phyloP scores from a whole-genome alignment of 768 basidiomycete species.

The Boletus vermiculosoides region DNA sequence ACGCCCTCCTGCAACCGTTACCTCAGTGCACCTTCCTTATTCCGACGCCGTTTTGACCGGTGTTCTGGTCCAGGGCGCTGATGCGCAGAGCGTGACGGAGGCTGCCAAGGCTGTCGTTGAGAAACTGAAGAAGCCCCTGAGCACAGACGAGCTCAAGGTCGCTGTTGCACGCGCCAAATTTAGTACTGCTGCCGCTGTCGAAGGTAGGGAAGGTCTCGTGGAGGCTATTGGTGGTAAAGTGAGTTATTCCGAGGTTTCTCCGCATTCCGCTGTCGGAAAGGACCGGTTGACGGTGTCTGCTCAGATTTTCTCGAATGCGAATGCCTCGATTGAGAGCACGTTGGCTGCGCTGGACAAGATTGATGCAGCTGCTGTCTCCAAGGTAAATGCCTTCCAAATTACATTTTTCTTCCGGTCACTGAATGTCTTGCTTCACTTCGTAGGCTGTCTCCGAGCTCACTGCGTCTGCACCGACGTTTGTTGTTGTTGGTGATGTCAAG shows the following conservation, averaged over 20 bases:
- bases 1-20: slow-evolving; percentile 60
- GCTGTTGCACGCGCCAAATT: slow-evolving; percentile 92
- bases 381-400: slow-evolving; percentile 42
- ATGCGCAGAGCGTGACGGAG: slow-evolving; percentile 59
- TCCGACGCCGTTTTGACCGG: slow-evolving; percentile 91
- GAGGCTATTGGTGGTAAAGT: slow-evolving; percentile 66
- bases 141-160: slow-evolving; percentile 68
- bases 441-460: slow-evolving; percentile 63
- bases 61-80: slow-evolving; percentile 70
- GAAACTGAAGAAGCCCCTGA: slow-evolving; percentile 58
- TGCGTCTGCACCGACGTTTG: slow-evolving; percentile 79
- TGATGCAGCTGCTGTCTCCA: slow-evolving; percentile 61
- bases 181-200: slow-evolving; percentile 63
- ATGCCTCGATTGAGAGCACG: slow-evolving; percentile 58
- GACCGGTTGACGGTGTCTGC: background rate
- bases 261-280: slow-evolving; percentile 2
- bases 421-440: background rate
- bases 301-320: slow-evolving; percentile 60
- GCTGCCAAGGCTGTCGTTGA: slow-evolving; percentile 69
- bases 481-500: slow-evolving; percentile 78
- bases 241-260: slow-evolving; percentile 15
- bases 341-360: slow-evolving; percentile 71
- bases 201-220: slow-evolving; percentile 68
- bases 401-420: background rate
- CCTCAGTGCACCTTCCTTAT: slow-evolving; percentile 81